Conservation (phyloP, 2,329 filamentous ascomycete species). For the Cercospora berteroae region DNA sequence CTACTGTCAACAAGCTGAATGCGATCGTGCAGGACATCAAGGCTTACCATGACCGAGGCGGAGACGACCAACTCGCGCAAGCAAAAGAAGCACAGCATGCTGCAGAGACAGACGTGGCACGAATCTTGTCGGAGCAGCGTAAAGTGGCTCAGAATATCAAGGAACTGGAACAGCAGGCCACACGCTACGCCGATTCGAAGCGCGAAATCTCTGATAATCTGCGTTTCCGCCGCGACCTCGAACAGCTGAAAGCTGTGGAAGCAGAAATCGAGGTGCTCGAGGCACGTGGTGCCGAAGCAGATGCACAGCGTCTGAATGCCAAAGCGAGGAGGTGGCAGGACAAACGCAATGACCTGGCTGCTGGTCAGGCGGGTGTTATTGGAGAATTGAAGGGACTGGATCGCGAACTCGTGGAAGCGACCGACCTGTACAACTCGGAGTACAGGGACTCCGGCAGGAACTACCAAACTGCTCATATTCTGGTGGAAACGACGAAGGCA, state of each 20-base stretch:
- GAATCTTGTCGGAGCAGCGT: slow-evolving; percentile 65
- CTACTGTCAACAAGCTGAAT: slow-evolving; percentile 73
- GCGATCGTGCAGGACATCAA: slow-evolving; percentile 74
- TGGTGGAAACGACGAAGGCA: slow-evolving; percentile 86
- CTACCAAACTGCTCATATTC: slow-evolving; percentile 85
- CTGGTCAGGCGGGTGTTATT: slow-evolving; percentile 70
- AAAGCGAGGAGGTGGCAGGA: slow-evolving; percentile 69
- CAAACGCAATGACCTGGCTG: slow-evolving; percentile 66
- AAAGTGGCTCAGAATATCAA: slow-evolving; percentile 70
- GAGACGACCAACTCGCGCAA: slow-evolving; percentile 66
- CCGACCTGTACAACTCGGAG: slow-evolving; percentile 78
- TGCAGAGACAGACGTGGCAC: slow-evolving; percentile 64
- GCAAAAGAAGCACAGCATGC: slow-evolving; percentile 67
- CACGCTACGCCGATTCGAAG: slow-evolving; percentile 77
- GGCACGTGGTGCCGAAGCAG: slow-evolving; percentile 74
- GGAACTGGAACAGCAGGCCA: slow-evolving; percentile 71
- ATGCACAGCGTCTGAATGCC: slow-evolving; percentile 69
- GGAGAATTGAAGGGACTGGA: slow-evolving; percentile 83
- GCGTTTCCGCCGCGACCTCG: slow-evolving; percentile 73
- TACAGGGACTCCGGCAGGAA: slow-evolving; percentile 78
- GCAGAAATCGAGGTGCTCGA: slow-evolving; percentile 72
- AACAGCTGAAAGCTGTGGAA: slow-evolving; percentile 65
- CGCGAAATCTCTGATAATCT: slow-evolving; percentile 88
- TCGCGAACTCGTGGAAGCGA: slow-evolving; percentile 68
- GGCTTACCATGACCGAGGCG: slow-evolving; percentile 73